phyloP scores from a whole-genome alignment of 176 grass and related monocot species.

The Metroxylon sagu region DNA sequence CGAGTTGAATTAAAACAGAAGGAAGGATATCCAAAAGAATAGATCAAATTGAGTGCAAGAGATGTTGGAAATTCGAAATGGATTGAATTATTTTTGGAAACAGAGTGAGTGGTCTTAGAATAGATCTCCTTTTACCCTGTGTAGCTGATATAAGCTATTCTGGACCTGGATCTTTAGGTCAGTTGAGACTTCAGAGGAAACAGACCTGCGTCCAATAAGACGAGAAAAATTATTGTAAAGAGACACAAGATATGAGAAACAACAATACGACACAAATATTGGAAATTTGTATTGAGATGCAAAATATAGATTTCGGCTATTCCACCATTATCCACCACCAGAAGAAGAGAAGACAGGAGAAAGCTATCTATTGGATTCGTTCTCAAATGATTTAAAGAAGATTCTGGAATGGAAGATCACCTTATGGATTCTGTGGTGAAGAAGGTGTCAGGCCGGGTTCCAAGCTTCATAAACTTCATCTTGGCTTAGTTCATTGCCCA shows the following conservation, averaged over 20 bases:
- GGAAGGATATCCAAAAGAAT: not conserved
- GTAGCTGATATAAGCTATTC: constrained; percentile 54
- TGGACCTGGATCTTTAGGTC: constrained; percentile 81
- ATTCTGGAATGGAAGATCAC: constrained; percentile 10
- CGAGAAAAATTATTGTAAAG: no score
- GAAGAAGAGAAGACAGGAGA: no score
- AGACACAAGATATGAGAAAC: no score
- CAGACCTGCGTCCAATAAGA: constrained; percentile 39
- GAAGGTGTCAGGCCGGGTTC: constrained; percentile 69
- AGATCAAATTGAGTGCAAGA: not conserved
- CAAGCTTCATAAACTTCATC: constrained; percentile 99
- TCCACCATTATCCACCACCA: no score
- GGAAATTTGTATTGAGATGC: no score
- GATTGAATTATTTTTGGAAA: no score
- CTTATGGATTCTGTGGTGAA: constrained; percentile 59
- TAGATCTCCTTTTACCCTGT: constrained; percentile 52
- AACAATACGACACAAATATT: no score
- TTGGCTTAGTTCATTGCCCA: not conserved
- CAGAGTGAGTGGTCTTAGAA: no score
- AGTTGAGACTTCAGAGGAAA: constrained; percentile 76
- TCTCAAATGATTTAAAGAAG: no score
- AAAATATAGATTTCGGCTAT: no score
- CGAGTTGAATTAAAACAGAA: not conserved
- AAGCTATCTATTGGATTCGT: no score
- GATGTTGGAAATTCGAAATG: no score